A percentile compares a stretch with the other conserved stretches of the same genome.
phyloP scores from a whole-genome alignment of 2,329 filamentous ascomycete genomes.

The Beauveria varroae region DNA sequence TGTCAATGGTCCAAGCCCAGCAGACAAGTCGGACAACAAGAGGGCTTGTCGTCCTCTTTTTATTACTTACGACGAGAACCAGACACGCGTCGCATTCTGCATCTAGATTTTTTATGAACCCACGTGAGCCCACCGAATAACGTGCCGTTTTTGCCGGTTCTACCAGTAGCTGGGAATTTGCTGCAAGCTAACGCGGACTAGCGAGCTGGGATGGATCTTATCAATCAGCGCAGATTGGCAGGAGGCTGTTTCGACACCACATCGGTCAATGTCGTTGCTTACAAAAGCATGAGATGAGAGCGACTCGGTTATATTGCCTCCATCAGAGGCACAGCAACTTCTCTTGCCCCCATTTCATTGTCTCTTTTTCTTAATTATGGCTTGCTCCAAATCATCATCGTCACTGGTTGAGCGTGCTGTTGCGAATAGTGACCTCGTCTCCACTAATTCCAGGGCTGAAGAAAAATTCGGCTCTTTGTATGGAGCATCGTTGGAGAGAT shows the following conservation, averaged over 20 bases:
- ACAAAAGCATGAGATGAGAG: too few relatives aligned
- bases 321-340: too few relatives aligned
- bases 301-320: too few relatives aligned
- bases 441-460: background rate
- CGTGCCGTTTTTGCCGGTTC: conserved; percentile 1
- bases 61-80: background rate
- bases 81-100: background rate
- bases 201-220: conserved; percentile 5
- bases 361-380: too few relatives aligned
- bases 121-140: background rate
- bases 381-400: too few relatives aligned
- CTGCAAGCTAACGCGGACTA: background rate
- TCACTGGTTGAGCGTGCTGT: too few relatives aligned
- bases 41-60: background rate
- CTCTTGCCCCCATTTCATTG: too few relatives aligned
- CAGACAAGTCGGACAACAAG: background rate
- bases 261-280: too few relatives aligned
- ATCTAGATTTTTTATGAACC: background rate
- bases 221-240: background rate
- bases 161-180: background rate
- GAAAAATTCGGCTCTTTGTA: background rate
- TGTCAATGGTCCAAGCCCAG: background rate
- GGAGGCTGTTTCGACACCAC: too few relatives aligned
- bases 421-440: too few relatives aligned
- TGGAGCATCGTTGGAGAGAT: background rate